Base-by-base conservation (phyloP, 106 monocot species). In the Allium cepa region DNA sequence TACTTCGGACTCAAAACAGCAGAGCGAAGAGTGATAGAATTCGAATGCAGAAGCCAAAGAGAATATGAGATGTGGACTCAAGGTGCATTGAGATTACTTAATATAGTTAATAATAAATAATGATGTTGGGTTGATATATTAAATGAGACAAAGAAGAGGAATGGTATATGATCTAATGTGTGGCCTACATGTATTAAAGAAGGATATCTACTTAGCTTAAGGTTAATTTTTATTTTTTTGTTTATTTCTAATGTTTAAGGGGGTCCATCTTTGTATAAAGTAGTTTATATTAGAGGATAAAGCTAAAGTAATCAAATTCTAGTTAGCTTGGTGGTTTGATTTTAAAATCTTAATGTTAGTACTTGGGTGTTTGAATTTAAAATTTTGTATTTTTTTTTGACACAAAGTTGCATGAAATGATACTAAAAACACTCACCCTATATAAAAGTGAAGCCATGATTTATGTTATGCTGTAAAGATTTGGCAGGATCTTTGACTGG, bases 51-150 rank as follows among this genome's bases (percentile, higher is more conserved):
- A 49, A 85, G 76, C 77, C 87, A 80, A 66, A 69, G 92, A 49
- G 97, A 92, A 71, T 81, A 79, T 14, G 87, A 92, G 66, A 87
- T 93, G 68, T 99, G 92, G 92, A 93, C 87, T 8, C 84, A 85
- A 53, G 97, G 97, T 2, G 87, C 85, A 7, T 57, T 80, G 11
- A 84, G 84, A 49, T 75, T 99, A 8, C 84, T 99, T 9, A 58
- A 22, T 67, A 79, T 87, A 22, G 84, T 58, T 46, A 46, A 69
- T 7, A 73, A 77, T 22, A 81, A 78, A 70, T 22, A 63, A 14
- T 14, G 47, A 9, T 15, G 53, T 16, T 68, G 12, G 36, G 36
- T 26, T 26, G 18, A 50, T 16, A 17, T 52, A 14, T 48, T 46
- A 50, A 14, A 66, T 49, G 10, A 13, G 18, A 50, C 14, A 61